Evolutionary conservation across 1,284 basidiomycete species (phyloP), one percentile per base, ranked within the genome.

Genomic region (Apiotrichum veenhuisii): DNA sequence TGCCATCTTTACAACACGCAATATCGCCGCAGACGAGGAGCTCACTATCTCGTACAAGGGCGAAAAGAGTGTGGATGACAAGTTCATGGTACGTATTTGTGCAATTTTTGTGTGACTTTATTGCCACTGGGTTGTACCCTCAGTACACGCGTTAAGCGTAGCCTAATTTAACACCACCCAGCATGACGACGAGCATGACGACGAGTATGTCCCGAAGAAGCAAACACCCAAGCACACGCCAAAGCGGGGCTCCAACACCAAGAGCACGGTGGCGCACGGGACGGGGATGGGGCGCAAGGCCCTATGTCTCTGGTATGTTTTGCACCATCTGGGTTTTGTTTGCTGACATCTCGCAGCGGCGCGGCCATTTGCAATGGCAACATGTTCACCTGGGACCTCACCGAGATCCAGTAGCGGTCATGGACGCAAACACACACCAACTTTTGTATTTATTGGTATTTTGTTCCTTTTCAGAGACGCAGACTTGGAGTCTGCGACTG

Each of bases 11-110:
- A 83, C 90, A 3, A 75, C 68, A 15, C 76, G 82, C 18, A 84
- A 87, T 52, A 84, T 94, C 17, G 77, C 80, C 26, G 77, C 81
- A 0, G 80, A 81, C 43, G 85, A 93, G 62, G 91, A 93, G 66
- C 79, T 94, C 3, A 88, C 85, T 62, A 93, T 94, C 72, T 86
- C 84, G 1, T 94, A 94, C 73, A 79, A 77, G 58, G 89, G 89
- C n/a, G 20, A 20, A 8, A 18, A 18, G n/a, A 12, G 3, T 9
- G n/a, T 3, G 18, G 17, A 37, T 7, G 17, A 41, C n/a, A 12
- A 30, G 7, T 30, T 30, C n/a, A n/a, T n/a, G n/a, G n/a, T n/a
- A n/a, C n/a, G n/a, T n/a, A n/a, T n/a, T n/a, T 30, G 30, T 30
- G 30, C 30, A 30, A 12, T 7, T 30, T 30, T 5, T 30, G 30